Evolutionary conservation across 805 yeast species (phyloP), one percentile per base, ranked within the genome.

Genomic region (Hanseniaspora mollemarum): DNA sequence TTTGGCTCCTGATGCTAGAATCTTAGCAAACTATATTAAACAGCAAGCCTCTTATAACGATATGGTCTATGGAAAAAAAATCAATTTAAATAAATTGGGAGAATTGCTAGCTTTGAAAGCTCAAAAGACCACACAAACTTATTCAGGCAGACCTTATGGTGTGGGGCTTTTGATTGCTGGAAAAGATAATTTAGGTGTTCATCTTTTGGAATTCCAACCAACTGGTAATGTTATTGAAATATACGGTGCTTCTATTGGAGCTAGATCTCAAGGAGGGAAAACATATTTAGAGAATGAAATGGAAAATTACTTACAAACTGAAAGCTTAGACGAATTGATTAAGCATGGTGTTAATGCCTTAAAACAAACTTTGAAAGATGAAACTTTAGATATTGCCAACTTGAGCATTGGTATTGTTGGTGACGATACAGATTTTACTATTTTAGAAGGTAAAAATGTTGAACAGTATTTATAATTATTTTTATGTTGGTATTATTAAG

Each of bases 71-170:
- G 81, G 87, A 67, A 79, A 95, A 61, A 88, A 95, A 15, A 71
- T 92, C 54, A 81, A 85, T 55, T 80, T 88, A 16, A 78, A 82
- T 52, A 80, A 81, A 59, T 95, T 96, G 2, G 95, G 87, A 15
- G 72, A 78, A 58, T 70, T 87, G 51, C 78, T 92, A 61, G 95
- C 96, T 25, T 96, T 90, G 66, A 92, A 92, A 71, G 98, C 99
- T 0, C 99, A 92, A 68, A 81, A 78, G 58, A 90, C 92, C 69
- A 92, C 99, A 37, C 97, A 92, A 69, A 80, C 85, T 54, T 87
- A 92, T 61, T 97, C 97, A 7, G 83, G 90, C 10, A 81, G 99
- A 67, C 99, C 99, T 9, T 92, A 92, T 63, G 99, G 99, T 57
- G 98, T 92, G 21, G 99, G 99, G 2, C 72, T 92, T 56, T 71